Evolutionary conservation across 2,329 filamentous ascomycete species (phyloP).

Genomic region (Beauveria australis): DNA sequence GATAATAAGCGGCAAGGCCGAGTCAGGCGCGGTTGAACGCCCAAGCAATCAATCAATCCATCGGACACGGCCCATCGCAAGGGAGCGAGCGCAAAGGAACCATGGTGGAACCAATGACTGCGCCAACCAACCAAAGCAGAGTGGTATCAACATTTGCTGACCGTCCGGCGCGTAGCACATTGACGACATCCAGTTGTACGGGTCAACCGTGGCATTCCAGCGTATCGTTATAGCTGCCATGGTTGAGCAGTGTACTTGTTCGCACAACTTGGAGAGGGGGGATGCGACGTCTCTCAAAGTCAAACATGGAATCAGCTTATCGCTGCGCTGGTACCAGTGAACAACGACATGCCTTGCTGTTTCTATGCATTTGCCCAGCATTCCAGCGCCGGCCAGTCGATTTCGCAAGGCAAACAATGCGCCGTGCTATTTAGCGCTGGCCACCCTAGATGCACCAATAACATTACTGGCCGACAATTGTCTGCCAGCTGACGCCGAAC

Average conservation of each 20-base stretch:
- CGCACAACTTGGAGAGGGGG: too few species aligned
- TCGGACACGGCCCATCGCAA: too few species aligned
- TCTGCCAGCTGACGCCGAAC: conserved; percentile 1
- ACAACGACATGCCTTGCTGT: not conserved
- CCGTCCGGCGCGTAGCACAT: not conserved
- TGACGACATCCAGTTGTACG: not conserved
- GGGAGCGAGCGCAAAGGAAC: too few species aligned
- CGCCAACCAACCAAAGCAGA: not conserved
- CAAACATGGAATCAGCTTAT: not conserved
- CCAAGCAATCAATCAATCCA: too few species aligned
- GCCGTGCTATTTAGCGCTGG: not conserved
- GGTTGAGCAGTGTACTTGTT: too few species aligned
- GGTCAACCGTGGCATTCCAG: not conserved
- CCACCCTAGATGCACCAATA: not conserved
- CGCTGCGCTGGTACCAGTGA: not conserved
- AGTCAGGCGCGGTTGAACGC: not conserved
- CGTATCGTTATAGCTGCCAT: too few species aligned
- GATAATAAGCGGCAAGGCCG: not conserved
- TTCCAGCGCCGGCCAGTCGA: not conserved
- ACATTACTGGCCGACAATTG: not conserved
- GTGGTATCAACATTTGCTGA: not conserved
- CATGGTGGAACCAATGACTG: not conserved
- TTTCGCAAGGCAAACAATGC: not conserved
- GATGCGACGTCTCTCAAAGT: not conserved
- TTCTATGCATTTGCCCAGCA: not conserved